Evolutionary conservation across 2,329 filamentous ascomycete genomes (phyloP).

Genomic region (Pseudogymnoascus sp.): DNA sequence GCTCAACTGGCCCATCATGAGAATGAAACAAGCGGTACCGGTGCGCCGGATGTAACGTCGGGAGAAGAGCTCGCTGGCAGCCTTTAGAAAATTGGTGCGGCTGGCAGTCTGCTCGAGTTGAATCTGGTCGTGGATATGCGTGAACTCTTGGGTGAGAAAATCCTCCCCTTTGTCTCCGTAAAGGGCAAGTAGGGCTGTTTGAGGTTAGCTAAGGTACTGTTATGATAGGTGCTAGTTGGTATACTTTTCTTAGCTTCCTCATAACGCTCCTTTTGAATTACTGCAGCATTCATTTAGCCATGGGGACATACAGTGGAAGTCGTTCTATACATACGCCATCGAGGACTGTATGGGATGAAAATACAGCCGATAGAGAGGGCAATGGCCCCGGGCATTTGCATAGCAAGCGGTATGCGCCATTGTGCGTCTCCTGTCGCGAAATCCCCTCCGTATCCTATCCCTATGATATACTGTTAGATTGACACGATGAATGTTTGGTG

Average conservation of each 20-base stretch:
- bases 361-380: slow-evolving; percentile 13
- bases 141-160: slow-evolving; percentile 21
- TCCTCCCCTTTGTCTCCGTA: slow-evolving; percentile 18
- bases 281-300: neutral
- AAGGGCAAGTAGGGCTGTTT: slow-evolving; percentile 14
- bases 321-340: slow-evolving; percentile 13
- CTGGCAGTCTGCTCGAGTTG: slow-evolving; percentile 21
- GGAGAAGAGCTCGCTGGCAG: slow-evolving; percentile 21
- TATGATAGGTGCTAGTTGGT: neutral
- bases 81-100: slow-evolving; percentile 14
- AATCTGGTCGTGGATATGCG: slow-evolving; percentile 27
- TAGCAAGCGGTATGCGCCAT: slow-evolving; percentile 30
- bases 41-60: slow-evolving; percentile 27
- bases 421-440: slow-evolving; percentile 25
- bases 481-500: neutral
- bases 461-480: neutral
- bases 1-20: slow-evolving; percentile 29
- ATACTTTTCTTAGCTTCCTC: slow-evolving; percentile 10
- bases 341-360: slow-evolving; percentile 16
- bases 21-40: slow-evolving; percentile 27
- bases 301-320: neutral
- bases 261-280: slow-evolving; percentile 10
- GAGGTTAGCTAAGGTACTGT: neutral
- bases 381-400: slow-evolving; percentile 24
- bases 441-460: slow-evolving; percentile 32